Evolutionary conservation across 495 filamentous ascomycete species (phyloP).

Genomic region (Penicillium robsamsonii): DNA sequence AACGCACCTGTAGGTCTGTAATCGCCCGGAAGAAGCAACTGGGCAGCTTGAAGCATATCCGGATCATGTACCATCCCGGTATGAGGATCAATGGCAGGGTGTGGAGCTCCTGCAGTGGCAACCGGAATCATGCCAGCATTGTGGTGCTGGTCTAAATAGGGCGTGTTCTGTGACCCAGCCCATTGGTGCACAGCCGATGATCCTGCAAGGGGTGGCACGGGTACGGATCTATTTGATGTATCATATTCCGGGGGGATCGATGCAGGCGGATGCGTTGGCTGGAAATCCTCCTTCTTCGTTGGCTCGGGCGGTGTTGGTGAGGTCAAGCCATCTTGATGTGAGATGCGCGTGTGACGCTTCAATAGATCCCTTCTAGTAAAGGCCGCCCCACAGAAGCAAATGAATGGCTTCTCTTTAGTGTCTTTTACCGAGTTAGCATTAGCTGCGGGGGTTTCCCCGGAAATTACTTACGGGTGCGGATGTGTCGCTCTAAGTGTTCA

Average conservation of each 20-base stretch:
- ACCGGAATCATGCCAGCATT: conserved; percentile 20
- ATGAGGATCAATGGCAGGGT: conserved; percentile 17
- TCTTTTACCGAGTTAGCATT: conserved; percentile 33
- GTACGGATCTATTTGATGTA: conserved; percentile 23
- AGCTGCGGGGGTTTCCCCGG: conserved; percentile 23
- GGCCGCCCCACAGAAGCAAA: conserved; percentile 53
- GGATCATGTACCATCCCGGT: conserved; percentile 35
- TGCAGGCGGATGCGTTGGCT: conserved; percentile 21
- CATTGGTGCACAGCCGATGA: conserved; percentile 34
- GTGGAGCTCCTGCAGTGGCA: conserved; percentile 9
- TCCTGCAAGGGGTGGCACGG: conserved; percentile 26
- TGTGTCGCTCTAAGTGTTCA: conserved; percentile 55
- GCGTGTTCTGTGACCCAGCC: conserved; percentile 26
- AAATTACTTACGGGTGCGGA: conserved; percentile 50
- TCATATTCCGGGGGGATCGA: conserved; percentile 24
- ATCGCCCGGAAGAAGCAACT: conserved; percentile 38
- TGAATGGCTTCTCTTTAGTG: conserved; percentile 55
- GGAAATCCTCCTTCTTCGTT: conserved; percentile 15
- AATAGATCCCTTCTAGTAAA: conserved; percentile 54
- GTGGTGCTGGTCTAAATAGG: conserved; percentile 31
- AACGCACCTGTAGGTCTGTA: conserved; percentile 30
- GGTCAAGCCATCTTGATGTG: conserved; percentile 34
- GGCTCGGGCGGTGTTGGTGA: conserved; percentile 35
- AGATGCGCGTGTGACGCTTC: conserved; percentile 51
- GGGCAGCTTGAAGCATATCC: conserved; percentile 42